Evolutionary conservation across 2,329 filamentous ascomycete genomes (phyloP).

Genomic region (Fonsecaea monophora): DNA sequence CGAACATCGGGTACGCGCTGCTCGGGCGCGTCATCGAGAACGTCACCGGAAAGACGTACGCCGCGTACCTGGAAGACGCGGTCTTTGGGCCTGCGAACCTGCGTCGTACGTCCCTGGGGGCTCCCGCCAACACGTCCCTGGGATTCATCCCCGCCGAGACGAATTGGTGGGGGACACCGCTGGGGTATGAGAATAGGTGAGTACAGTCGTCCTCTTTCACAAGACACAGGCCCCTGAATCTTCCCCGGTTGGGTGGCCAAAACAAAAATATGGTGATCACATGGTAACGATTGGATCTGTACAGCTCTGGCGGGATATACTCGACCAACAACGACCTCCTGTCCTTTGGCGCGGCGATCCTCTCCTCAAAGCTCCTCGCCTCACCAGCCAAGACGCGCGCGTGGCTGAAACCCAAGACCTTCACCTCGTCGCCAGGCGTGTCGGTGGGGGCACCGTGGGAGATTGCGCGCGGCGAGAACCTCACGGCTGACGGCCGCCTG

Average conservation of each 20-base stretch:
- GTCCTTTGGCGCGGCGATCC: conserved; percentile 43
- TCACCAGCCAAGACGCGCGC: conserved; percentile 44
- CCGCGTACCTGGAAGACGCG: conserved; percentile 48
- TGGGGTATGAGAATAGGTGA: conserved; percentile 11
- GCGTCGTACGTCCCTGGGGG: background rate
- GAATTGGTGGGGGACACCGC: conserved; percentile 13
- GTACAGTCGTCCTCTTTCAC: too few species aligned
- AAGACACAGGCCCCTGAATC: too few species aligned
- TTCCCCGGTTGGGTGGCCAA: background rate
- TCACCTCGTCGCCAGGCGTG: conserved; percentile 49
- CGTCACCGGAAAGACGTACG: conserved; percentile 50
- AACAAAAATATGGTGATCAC: background rate
- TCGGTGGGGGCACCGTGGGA: conserved; percentile 51
- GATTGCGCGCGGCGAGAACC: conserved; percentile 39
- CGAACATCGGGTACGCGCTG: conserved; percentile 57
- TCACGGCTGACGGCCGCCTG: conserved; percentile 13
- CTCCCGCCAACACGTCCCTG: background rate
- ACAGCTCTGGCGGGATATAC: conserved; percentile 34
- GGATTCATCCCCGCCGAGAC: conserved; percentile 18
- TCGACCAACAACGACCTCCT: conserved; percentile 49
- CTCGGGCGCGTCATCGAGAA: conserved; percentile 56
- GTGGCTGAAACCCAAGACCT: conserved; percentile 53
- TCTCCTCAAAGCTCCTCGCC: conserved; percentile 45
- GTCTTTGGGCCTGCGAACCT: conserved; percentile 44
- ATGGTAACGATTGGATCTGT: background rate